Evolutionary conservation across 179 eudicot species (phyloP).

Genomic region (Spergularia azorica): DNA sequence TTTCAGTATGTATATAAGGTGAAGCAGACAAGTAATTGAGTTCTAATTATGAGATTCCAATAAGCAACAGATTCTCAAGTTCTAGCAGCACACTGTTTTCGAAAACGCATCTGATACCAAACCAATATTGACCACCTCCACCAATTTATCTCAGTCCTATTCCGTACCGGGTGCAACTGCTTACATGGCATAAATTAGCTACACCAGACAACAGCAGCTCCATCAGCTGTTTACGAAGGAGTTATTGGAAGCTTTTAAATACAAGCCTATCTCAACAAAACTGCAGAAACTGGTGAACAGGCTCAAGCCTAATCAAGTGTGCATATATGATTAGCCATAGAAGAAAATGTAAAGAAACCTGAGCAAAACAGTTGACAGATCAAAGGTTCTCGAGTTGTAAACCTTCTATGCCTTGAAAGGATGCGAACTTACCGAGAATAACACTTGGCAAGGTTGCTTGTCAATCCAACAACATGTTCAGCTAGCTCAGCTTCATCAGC

Average conservation of each 20-base stretch:
- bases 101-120: not conserved
- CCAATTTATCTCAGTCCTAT: not conserved
- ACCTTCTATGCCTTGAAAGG: not conserved
- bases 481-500: conserved; percentile 91
- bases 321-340: too few species aligned
- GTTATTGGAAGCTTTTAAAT: not conserved
- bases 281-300: not conserved
- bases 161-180: not conserved
- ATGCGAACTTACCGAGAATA: conserved; percentile 57
- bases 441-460: conserved; percentile 83
- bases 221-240: not conserved
- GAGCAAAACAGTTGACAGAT: not conserved
- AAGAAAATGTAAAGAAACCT: not conserved
- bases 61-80: not conserved
- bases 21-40: not conserved
- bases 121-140: not conserved
- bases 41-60: not conserved
- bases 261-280: not conserved
- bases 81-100: not conserved
- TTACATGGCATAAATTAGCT: not conserved
- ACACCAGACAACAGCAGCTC: not conserved
- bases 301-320: not conserved
- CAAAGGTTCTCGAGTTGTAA: not conserved
- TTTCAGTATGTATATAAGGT: not conserved
- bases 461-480: conserved; percentile 88